Conservation (phyloP, 176 grass and related monocot species). For the Hyparrhenia diplandra region DNA sequence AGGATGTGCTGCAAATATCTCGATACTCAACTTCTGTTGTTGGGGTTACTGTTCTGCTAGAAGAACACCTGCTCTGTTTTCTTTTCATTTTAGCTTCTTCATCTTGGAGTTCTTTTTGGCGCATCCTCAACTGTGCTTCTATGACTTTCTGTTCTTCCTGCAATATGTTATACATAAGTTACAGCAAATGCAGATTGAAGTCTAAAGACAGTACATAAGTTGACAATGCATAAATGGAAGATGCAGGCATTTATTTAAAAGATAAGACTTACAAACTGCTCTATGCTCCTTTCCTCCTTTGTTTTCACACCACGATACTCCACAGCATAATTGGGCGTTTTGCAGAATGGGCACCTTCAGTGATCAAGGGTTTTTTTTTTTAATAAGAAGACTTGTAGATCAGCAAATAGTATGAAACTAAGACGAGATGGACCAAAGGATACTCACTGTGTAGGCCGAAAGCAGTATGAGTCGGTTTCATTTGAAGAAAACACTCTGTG, state of each 20-base stretch:
- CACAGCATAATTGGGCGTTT: conserved; percentile 95
- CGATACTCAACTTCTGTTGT: conserved; percentile 77
- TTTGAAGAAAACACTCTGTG: conserved; percentile 98
- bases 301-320: conserved; percentile 96
- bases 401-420: conserved; percentile 17
- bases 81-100: conserved; percentile 95
- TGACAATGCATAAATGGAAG: conserved; percentile 1
- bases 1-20: conserved; percentile 79
- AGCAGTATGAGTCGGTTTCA: conserved; percentile 89
- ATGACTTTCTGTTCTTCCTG: conserved; percentile 98
- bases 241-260: conserved; percentile 9
- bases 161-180: conserved; percentile 32
- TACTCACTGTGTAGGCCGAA: conserved; percentile 87
- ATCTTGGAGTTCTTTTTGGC: conserved; percentile 92
- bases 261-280: conserved; percentile 82
- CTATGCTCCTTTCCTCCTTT: conserved; percentile 96
- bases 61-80: conserved; percentile 61
- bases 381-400: background rate
- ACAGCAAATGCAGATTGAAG: conserved; percentile 11
- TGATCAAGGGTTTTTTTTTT: conserved; percentile 50
- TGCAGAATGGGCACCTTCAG: conserved; percentile 96
- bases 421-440: conserved; percentile 48
- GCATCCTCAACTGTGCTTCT: conserved; percentile 96
- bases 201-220: conserved; percentile 1
- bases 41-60: conserved; percentile 60